Evolutionary conservation across 2,329 filamentous ascomycete species (phyloP).

Genomic region (Parascedosporium putredinis): DNA sequence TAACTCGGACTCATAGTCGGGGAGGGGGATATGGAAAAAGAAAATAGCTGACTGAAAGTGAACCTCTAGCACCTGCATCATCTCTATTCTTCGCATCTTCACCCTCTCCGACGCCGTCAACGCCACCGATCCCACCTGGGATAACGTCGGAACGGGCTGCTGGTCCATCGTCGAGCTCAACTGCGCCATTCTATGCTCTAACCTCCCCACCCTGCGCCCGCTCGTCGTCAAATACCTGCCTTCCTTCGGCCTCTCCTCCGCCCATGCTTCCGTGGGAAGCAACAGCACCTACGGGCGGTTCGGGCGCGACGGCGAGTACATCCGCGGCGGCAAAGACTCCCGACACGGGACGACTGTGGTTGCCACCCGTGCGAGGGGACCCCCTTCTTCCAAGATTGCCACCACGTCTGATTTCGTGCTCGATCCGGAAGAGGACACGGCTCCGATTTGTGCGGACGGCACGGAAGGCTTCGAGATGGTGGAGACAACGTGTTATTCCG

Average conservation of each 20-base stretch:
- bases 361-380: no score
- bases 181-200: conserved; percentile 19
- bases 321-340: neutral
- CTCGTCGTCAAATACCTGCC: conserved; percentile 17
- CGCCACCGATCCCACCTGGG: conserved; percentile 19
- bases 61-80: conserved; percentile 18
- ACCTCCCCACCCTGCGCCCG: conserved; percentile 20
- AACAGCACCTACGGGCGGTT: conserved; percentile 10
- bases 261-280: conserved; percentile 9
- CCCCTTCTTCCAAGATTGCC: no score
- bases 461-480: neutral
- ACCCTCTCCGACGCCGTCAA: conserved; percentile 17
- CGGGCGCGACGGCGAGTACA: neutral
- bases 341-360: no score
- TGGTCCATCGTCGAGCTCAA: conserved; percentile 23
- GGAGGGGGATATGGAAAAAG: neutral
- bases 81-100: conserved; percentile 20
- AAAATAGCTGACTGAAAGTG: neutral
- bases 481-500: conserved; percentile 1
- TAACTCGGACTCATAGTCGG: neutral
- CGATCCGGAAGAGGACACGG: no score
- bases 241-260: conserved; percentile 12
- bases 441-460: neutral
- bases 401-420: no score
- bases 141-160: conserved; percentile 19